These are phyloP conservation scores for Epichloe uncinata DNA, from an alignment of 2,329 filamentous ascomycete species.

Conservation along the genomic window DNA sequence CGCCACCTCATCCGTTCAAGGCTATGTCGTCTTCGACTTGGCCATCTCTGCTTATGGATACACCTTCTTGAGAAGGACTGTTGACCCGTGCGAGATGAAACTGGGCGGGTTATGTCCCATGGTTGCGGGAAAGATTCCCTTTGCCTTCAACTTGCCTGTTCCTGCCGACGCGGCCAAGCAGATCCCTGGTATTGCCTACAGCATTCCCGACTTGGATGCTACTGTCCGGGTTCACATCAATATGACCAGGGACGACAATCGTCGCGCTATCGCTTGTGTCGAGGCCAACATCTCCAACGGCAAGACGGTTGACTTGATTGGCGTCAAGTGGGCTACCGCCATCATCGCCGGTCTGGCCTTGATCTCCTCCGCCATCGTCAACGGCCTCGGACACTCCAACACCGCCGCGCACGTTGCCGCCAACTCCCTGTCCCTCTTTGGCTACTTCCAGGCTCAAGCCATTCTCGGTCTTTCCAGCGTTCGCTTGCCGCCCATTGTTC, in stretches of 20 bases:
- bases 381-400: conserved; percentile 82
- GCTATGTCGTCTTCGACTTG: conserved; percentile 67
- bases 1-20: conserved; percentile 69
- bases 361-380: conserved; percentile 75
- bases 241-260: conserved; percentile 40
- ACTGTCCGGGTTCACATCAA: conserved; percentile 74
- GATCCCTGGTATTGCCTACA: conserved; percentile 77
- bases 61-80: conserved; percentile 47
- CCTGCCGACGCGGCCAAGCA: conserved; percentile 40
- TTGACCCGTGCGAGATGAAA: conserved; percentile 63
- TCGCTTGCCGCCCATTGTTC: conserved; percentile 71
- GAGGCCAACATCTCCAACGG: conserved; percentile 82
- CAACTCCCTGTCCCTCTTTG: conserved; percentile 85
- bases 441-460: conserved; percentile 89
- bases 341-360: conserved; percentile 76
- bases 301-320: conserved; percentile 79
- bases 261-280: conserved; percentile 62
- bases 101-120: conserved; percentile 79
- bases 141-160: conserved; percentile 56
- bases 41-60: conserved; percentile 74
- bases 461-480: conserved; percentile 79
- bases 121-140: conserved; percentile 68
- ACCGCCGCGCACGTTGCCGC: conserved; percentile 89
- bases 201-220: conserved; percentile 81
- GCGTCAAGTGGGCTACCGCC: conserved; percentile 81